Conservation (phyloP, 495 filamentous ascomycete genomes). For the Trichoderma gamsii region DNA sequence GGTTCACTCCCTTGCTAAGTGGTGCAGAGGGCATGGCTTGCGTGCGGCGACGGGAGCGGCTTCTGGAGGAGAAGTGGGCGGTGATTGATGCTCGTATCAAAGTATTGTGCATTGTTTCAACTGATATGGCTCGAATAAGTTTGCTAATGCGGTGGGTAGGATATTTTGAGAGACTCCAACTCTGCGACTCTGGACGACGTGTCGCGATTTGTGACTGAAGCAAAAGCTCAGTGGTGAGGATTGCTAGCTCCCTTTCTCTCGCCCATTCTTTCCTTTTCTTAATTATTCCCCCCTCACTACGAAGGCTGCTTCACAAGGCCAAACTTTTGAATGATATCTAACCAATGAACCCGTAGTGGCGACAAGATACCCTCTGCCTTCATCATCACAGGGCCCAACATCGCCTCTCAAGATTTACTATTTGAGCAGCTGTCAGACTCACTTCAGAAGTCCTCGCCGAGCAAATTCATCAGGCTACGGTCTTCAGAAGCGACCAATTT, state of each 20-base stretch:
- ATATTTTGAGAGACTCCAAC: slow-evolving; percentile 59
- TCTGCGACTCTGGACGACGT: slow-evolving; percentile 56
- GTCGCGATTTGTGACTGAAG: slow-evolving; percentile 54
- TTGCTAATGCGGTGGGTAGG: slow-evolving; percentile 23
- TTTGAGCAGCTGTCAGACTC: slow-evolving; percentile 60
- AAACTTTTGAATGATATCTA: not conserved
- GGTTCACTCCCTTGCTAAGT: slow-evolving; percentile 57
- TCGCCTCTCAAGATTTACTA: slow-evolving; percentile 67
- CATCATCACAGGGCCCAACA: slow-evolving; percentile 80
- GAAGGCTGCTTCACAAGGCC: not conserved
- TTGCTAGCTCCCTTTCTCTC: not conserved
- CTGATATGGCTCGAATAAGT: slow-evolving; percentile 23
- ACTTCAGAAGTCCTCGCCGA: slow-evolving; percentile 42
- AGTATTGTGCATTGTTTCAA: slow-evolving; percentile 34
- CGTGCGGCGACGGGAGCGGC: slow-evolving; percentile 49
- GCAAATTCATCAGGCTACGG: slow-evolving; percentile 60
- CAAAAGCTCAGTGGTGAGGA: slow-evolving; percentile 30
- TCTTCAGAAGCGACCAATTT: slow-evolving; percentile 76
- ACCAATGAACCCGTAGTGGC: slow-evolving; percentile 27
- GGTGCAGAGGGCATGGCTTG: slow-evolving; percentile 52
- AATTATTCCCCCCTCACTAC: too few relatives aligned
- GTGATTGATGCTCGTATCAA: slow-evolving; percentile 61
- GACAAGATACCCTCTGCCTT: slow-evolving; percentile 66
- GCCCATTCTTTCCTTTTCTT: not conserved
- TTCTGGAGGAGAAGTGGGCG: slow-evolving; percentile 63